Conservation (phyloP, 306 rosid genomes). For the Quercus gilva region DNA sequence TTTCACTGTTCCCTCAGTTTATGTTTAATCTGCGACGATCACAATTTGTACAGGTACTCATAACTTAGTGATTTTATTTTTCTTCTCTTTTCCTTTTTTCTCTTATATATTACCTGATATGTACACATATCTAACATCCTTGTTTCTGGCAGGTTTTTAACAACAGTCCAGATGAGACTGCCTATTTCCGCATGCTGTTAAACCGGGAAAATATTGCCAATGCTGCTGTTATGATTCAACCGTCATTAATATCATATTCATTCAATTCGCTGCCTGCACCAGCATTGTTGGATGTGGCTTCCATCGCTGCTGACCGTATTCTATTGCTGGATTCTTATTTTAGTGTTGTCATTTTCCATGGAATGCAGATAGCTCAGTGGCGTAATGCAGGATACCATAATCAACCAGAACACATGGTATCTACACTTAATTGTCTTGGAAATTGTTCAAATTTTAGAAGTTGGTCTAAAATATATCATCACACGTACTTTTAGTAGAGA, state of each 20-base stretch:
- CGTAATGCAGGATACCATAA: slow-evolving; percentile 95
- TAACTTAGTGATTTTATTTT: slow-evolving; percentile 14
- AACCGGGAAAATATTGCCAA: slow-evolving; percentile 89
- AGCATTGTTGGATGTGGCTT: slow-evolving; percentile 89
- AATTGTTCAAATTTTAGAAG: background rate
- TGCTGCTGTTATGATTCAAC: slow-evolving; percentile 98
- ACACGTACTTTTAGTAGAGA: background rate
- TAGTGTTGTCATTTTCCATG: slow-evolving; percentile 92
- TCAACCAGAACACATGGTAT: slow-evolving; percentile 83
- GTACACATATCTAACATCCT: background rate
- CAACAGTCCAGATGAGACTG: slow-evolving; percentile 99
- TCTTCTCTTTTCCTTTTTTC: slow-evolving; percentile 8
- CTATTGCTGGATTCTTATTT: slow-evolving; percentile 89
- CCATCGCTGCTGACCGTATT: slow-evolving; percentile 86
- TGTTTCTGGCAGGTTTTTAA: slow-evolving; percentile 75
- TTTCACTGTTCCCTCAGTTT: slow-evolving; percentile 92
- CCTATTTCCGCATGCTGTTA: slow-evolving; percentile 87
- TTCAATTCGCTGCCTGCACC: slow-evolving; percentile 87
- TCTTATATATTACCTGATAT: background rate
- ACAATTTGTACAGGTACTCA: slow-evolving; percentile 88
- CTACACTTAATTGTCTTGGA: slow-evolving; percentile 18
- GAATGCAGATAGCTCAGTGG: slow-evolving; percentile 99
- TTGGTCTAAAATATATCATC: background rate
- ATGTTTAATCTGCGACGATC: slow-evolving; percentile 93
- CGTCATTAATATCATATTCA: slow-evolving; percentile 83